Base-by-base conservation (phyloP, 106 monocot species). In the Phalaenopsis aphrodite region DNA sequence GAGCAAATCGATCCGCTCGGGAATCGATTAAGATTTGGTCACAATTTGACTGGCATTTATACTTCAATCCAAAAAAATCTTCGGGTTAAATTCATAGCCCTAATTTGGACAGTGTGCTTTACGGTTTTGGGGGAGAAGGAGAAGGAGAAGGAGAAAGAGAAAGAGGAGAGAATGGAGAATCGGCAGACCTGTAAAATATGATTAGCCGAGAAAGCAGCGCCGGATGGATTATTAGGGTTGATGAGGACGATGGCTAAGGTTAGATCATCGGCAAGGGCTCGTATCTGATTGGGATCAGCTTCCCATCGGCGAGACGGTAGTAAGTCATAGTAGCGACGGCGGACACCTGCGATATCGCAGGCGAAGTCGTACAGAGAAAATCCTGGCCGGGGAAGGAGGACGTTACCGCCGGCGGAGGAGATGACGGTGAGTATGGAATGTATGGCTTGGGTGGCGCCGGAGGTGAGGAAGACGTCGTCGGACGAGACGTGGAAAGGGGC, bases 161-260 rank as follows among this genome's bases (percentile, higher is more conserved):
- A 21, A 61, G 61, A 21, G 17, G 5, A n/a, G 61, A 21, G 30
- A 30, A 30, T 30, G 61, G 21, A 21, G 0, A 61, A n/a, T 61
- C 21, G 55, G 1, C 41, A 38, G 1, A 91, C 95, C 93, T 93
- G 83, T 11, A 49, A 75, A 65, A 94, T 92, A 72, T 97, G 94
- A 14, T 84, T 12, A 4, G 86, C 15, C 21, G 97, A 88, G 82
- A 87, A 94, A 72, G 83, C 92, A 52, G 88, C 90, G 18, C 97
- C 97, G 43, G 92, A 89, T 3, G 97, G 97, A 55, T 97, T 97
- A 82, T 94, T 94, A 23, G 97, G 97, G 79, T 89, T 94, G 82
- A 97, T 97, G 81, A 97, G 64, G 38, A 97, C 94, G 18, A 90
- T 37, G n/a, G 78, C 97, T 38, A 82, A 75, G 5, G 94, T 97